These are phyloP conservation scores for Gilbertella persicaria DNA, from an alignment of 371 early-diverging fungal genomes.

Conservation along the genomic window DNA sequence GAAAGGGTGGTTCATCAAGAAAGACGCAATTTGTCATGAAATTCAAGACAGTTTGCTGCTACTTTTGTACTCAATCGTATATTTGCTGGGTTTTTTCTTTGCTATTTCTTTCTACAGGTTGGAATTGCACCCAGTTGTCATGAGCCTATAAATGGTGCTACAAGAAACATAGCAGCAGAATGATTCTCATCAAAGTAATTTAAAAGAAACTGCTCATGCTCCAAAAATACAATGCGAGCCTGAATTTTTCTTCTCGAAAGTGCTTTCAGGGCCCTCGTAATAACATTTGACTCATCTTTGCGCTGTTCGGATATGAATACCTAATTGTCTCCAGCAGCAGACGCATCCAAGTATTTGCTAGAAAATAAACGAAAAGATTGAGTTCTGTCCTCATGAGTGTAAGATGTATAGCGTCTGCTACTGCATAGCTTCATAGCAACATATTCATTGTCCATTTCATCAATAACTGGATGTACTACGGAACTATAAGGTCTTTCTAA, in stretches of 20 bases:
- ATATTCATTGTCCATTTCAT: constrained; percentile 1
- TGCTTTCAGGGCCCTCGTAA: constrained; percentile 17
- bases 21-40: constrained; percentile 8
- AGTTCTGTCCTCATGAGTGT: constrained; percentile 22
- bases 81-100: constrained; percentile 9
- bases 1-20: constrained; percentile 12
- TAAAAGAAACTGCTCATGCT: constrained; percentile 9
- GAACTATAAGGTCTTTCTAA: constrained; percentile 1
- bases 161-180: constrained; percentile 14
- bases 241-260: constrained; percentile 13
- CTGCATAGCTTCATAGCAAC: constrained; percentile 12
- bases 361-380: constrained; percentile 20
- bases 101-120: too few relatives aligned
- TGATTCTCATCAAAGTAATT: constrained; percentile 14
- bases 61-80: constrained; percentile 18
- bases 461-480: constrained; percentile 1
- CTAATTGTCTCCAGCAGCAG: constrained; percentile 14
- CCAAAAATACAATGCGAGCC: neutral
- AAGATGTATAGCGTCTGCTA: constrained; percentile 18
- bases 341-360: constrained; percentile 9
- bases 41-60: constrained; percentile 10
- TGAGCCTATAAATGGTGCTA: constrained; percentile 15
- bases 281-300: constrained; percentile 13
- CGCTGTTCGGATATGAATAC: too few relatives aligned
- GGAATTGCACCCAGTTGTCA: constrained; percentile 20